Percentiles rank a stretch among this genome's conserved stretches.
Conservation (phyloP, 345 rosid species). For the Aquilaria yunnanensis region DNA sequence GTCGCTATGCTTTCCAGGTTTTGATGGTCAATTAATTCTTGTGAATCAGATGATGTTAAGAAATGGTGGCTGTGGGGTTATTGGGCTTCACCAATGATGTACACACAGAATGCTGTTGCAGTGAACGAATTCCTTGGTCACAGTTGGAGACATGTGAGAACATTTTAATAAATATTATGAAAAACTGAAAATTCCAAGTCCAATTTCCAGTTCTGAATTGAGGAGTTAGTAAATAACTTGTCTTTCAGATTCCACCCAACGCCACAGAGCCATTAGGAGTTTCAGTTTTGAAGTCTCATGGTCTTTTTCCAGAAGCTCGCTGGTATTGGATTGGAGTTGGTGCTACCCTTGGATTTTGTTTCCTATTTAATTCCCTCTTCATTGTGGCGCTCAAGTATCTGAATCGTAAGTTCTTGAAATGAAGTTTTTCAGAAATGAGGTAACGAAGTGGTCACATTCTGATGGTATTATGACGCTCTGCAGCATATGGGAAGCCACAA, state of each 20-base stretch:
- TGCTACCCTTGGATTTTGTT: constrained; percentile 49
- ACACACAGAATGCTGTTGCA: constrained; percentile 48
- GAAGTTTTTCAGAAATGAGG: constrained; percentile 1
- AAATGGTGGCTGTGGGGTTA: constrained; percentile 74
- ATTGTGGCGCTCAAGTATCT: constrained; percentile 62
- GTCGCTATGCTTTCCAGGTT: background rate
- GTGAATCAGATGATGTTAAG: constrained; percentile 37
- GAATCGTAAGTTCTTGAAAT: constrained; percentile 46
- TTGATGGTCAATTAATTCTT: constrained; percentile 10
- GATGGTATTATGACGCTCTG: constrained; percentile 10
- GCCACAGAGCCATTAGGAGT: constrained; percentile 72
- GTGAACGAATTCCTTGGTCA: constrained; percentile 65
- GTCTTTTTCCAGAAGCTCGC: constrained; percentile 55
- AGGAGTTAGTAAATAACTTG: background rate
- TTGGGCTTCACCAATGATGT: constrained; percentile 66
- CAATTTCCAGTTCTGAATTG: background rate
- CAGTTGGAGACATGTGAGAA: constrained; percentile 52
- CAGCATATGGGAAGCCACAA: constrained; percentile 67
- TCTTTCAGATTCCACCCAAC: constrained; percentile 39
- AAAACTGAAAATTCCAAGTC: background rate
- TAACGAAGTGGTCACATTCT: constrained; percentile 4
- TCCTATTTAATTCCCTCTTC: constrained; percentile 66
- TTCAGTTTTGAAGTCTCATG: constrained; percentile 52
- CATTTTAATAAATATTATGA: background rate
- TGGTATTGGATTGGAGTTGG: constrained; percentile 92